A percentile compares a stretch with the other conserved stretches of the same genome.
These are phyloP conservation scores for Aspergillus carbonarius DNA, from an alignment of 2,329 filamentous ascomycete species.

Conservation along the genomic window DNA sequence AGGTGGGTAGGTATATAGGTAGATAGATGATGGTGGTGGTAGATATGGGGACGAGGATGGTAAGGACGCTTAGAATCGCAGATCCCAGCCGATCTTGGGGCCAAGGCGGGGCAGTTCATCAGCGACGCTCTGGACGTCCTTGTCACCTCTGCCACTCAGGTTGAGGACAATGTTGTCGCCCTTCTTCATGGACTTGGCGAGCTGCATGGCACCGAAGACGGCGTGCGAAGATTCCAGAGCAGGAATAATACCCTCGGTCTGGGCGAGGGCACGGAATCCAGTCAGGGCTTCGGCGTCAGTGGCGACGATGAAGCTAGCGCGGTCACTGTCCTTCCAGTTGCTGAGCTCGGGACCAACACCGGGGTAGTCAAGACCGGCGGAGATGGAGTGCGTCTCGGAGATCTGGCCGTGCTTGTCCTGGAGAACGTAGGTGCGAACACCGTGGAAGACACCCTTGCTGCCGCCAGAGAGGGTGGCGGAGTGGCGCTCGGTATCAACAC, in stretches of 20 bases:
- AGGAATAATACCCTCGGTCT: conserved; percentile 95
- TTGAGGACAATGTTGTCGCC: conserved; percentile 91
- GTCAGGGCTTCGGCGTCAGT: conserved; percentile 88
- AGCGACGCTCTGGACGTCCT: conserved; percentile 97
- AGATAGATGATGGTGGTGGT: too few species aligned
- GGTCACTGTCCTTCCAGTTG: conserved; percentile 84
- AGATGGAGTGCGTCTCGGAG: conserved; percentile 91
- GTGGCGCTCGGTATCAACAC: conserved; percentile 80
- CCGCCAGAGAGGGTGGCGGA: conserved; percentile 85
- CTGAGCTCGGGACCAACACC: conserved; percentile 92
- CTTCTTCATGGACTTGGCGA: conserved; percentile 89
- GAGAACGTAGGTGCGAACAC: conserved; percentile 91
- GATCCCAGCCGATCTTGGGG: conserved; percentile 76
- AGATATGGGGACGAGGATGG: too few species aligned
- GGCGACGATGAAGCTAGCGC: conserved; percentile 85
- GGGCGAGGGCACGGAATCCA: conserved; percentile 79
- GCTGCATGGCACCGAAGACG: conserved; percentile 80
- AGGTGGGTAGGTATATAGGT: too few species aligned
- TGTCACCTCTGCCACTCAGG: conserved; percentile 88
- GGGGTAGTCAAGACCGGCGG: conserved; percentile 93
- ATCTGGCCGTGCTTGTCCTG: conserved; percentile 94
- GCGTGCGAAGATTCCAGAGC: conserved; percentile 93
- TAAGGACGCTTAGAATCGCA: conserved; percentile 49
- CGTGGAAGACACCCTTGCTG: conserved; percentile 89
- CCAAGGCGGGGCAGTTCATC: conserved; percentile 88